Base-by-base conservation (phyloP, 345 rosid species). In the Boechera retrofracta region DNA sequence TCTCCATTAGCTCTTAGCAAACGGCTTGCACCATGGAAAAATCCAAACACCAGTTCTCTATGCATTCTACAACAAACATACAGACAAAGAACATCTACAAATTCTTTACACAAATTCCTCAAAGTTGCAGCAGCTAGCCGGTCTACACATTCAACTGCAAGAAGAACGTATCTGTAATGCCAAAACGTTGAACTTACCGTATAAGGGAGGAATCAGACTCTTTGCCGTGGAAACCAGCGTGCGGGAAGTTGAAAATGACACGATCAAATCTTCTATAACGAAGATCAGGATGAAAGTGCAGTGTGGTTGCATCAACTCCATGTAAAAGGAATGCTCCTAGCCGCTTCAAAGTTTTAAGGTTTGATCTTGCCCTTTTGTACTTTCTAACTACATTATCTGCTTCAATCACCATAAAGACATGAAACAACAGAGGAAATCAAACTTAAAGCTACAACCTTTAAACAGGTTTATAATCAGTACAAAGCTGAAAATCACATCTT, bases 221-320 rank as follows among this genome's bases (percentile, higher is more conserved):
- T 72, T 42, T 86, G 42, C 91, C 77, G 8, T 77, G 28, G 71
- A 88, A 90, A 24, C 90, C 96, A 0, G 90, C 90, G 45, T 87
- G 91, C 7, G 96, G 96, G 76, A 87, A 90, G 81, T 80, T 83
- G 66, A 73, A 83, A 69, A 88, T 77, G 49, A 88, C 71, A 5
- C 85, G 79, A 55, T 89, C 90, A 15, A 86, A 87, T 68, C 71
- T 86, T 48, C 69, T 79, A 68, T 1, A 70, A 41, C 33, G 58
- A 73, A 91, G 81, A 71, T 64, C 16, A 6, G 78, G 36, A 52
- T 83, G 81, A 39, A 38, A 38, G 31, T 71, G 78, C 81, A 89
- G 81, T 48, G 61, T 76, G 47, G 83, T 86, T 15, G 90, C 88
- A 83, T 87, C 92, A 59, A 86, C 89, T 74, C 82, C 85, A 71